Conservation (phyloP, 371 early-diverging fungal species). For the Mucor circinelloides region DNA sequence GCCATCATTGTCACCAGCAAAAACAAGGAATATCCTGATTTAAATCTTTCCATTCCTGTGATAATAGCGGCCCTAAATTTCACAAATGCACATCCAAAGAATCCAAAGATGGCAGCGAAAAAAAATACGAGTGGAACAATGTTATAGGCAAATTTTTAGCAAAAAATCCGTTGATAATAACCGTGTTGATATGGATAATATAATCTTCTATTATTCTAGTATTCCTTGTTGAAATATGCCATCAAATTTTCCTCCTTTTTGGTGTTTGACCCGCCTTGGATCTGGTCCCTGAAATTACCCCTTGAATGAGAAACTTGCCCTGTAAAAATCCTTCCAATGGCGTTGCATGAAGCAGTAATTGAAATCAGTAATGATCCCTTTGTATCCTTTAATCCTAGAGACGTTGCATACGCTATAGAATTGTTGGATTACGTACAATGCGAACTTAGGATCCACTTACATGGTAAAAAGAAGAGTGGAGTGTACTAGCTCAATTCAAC, state of each 20-base stretch:
- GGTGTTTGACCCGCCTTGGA: neutral
- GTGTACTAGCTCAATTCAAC: constrained; percentile 31
- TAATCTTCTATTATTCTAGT: constrained; percentile 24
- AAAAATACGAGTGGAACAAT: constrained; percentile 33
- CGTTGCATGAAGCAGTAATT: constrained; percentile 14
- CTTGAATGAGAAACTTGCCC: neutral
- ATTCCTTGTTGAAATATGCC: neutral
- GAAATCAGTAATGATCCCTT: constrained; percentile 33
- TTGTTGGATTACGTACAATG: neutral
- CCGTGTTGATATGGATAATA: constrained; percentile 39
- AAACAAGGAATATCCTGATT: constrained; percentile 27
- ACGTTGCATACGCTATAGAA: constrained; percentile 22
- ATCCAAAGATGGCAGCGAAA: constrained; percentile 36
- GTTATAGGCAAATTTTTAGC: constrained; percentile 41
- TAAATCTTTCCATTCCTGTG: constrained; percentile 25
- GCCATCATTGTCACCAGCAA: constrained; percentile 20
- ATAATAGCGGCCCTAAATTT: constrained; percentile 26
- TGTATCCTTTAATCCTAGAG: constrained; percentile 24
- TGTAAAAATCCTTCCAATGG: constrained; percentile 5
- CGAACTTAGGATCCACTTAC: neutral
- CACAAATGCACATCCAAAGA: constrained; percentile 35
- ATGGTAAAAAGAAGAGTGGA: constrained; percentile 37
- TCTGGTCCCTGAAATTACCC: neutral
- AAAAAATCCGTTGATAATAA: constrained; percentile 23
- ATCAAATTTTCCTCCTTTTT: neutral